Evolutionary conservation across 345 rosid species (phyloP).

Genomic region (Melaleuca alternifolia): DNA sequence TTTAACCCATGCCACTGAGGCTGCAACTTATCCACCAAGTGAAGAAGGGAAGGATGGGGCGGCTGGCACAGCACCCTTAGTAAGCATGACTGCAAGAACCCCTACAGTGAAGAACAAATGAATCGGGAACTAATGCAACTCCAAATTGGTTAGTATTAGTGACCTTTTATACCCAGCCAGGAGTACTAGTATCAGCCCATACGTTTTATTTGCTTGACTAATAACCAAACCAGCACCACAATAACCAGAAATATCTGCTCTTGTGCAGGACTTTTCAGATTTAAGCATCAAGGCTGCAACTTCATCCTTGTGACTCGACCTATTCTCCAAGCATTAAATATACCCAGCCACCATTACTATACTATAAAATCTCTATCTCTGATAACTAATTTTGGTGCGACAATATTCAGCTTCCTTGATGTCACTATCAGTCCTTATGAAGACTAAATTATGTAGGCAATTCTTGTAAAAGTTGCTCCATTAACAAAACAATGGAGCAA

Average conservation of each 20-base stretch:
- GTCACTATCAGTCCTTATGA: not conserved
- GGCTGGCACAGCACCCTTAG: not conserved
- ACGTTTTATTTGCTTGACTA: not conserved
- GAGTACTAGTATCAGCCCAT: not conserved
- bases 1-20: not conserved
- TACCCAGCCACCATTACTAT: not conserved
- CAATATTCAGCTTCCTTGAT: not conserved
- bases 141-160: not conserved
- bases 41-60: not conserved
- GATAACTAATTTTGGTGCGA: not conserved
- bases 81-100: not conserved
- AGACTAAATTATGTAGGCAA: not conserved
- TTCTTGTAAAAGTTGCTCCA: not conserved
- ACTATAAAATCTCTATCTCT: not conserved
- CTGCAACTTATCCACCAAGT: not conserved
- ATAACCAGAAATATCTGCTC: not conserved
- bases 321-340: not conserved
- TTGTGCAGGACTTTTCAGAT: not conserved
- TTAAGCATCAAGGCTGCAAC: not conserved
- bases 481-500: not conserved
- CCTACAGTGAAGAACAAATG: not conserved
- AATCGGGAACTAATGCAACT: not conserved
- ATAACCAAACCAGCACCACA: not conserved
- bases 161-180: not conserved
- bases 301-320: not conserved